Conservation (phyloP, 192 early-diverging fungal species). For the Linnemannia hyalina region DNA sequence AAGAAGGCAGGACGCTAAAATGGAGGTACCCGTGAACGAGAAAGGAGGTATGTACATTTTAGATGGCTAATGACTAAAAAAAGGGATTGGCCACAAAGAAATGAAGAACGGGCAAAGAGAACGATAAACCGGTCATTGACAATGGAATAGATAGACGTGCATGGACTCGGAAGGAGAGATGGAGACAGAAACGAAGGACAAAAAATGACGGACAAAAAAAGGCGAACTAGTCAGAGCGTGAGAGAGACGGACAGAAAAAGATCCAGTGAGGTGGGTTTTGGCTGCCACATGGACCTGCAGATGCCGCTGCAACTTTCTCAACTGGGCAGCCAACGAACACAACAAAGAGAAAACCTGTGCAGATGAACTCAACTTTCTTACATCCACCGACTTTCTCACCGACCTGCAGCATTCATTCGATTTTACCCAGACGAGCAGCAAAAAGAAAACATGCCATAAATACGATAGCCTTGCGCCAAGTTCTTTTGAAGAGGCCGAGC, state of each 20-base stretch:
- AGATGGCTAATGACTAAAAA: not conserved
- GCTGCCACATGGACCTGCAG: conserved; percentile 1
- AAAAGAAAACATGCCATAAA: not conserved
- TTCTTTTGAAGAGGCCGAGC: too few species aligned
- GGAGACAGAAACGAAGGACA: not conserved
- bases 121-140: too few species aligned
- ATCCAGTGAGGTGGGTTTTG: not conserved
- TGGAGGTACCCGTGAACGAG: not conserved
- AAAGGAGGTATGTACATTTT: not conserved
- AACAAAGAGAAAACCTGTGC: not conserved
- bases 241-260: not conserved
- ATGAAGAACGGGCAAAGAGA: not conserved
- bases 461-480: not conserved
- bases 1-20: not conserved
- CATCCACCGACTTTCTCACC: not conserved
- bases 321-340: too few species aligned
- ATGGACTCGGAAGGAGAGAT: not conserved
- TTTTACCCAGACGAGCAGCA: not conserved
- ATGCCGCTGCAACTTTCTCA: not conserved
- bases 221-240: not conserved
- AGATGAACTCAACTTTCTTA: not conserved
- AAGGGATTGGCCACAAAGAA: not conserved
- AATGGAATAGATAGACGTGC: not conserved
- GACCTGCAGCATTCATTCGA: not conserved
- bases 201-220: not conserved